Conservation (phyloP, 2,329 filamentous ascomycete genomes). For the Calonectria pseudoreteaudii region DNA sequence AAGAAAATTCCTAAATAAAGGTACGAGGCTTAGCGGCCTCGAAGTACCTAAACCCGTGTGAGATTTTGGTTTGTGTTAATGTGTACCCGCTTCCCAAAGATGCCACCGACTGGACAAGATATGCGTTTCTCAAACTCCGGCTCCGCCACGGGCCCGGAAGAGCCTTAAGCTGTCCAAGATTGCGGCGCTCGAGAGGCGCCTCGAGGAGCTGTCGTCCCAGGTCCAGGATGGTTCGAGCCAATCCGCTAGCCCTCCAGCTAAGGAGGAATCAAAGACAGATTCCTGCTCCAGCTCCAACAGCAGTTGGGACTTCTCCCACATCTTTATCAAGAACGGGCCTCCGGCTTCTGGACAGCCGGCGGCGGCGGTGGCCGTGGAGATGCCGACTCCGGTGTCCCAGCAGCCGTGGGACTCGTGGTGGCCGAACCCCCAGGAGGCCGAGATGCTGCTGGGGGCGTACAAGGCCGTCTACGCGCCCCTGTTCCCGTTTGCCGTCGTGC, state of each 20-base stretch:
- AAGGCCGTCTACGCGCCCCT: constrained; percentile 48
- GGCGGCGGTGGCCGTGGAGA: constrained; percentile 7
- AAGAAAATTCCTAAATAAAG: not conserved
- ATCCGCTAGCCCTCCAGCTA: constrained; percentile 23
- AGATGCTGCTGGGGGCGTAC: constrained; percentile 53
- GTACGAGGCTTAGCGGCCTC: not conserved
- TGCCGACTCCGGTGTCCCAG: constrained; percentile 26
- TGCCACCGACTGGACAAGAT: constrained; percentile 61
- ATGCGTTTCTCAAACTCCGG: constrained; percentile 60
- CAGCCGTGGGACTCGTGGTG: constrained; percentile 49
- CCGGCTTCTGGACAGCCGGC: not conserved
- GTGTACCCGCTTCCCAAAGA: constrained; percentile 43
- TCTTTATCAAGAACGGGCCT: constrained; percentile 46
- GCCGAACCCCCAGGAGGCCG: constrained; percentile 57
- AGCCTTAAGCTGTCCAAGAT: constrained; percentile 61
- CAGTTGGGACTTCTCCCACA: constrained; percentile 46
- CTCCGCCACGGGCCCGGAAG: constrained; percentile 60
- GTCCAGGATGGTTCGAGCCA: constrained; percentile 47
- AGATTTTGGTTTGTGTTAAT: not conserved
- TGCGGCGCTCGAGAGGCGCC: constrained; percentile 62
- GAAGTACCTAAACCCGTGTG: not conserved
- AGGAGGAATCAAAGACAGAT: constrained; percentile 15
- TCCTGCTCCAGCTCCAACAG: constrained; percentile 12
- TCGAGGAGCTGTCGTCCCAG: constrained; percentile 61
- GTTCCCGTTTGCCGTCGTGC: constrained; percentile 60